Base-by-base conservation (phyloP, 2,329 filamentous ascomycete genomes). In the Pseudogymnoascus sp. region DNA sequence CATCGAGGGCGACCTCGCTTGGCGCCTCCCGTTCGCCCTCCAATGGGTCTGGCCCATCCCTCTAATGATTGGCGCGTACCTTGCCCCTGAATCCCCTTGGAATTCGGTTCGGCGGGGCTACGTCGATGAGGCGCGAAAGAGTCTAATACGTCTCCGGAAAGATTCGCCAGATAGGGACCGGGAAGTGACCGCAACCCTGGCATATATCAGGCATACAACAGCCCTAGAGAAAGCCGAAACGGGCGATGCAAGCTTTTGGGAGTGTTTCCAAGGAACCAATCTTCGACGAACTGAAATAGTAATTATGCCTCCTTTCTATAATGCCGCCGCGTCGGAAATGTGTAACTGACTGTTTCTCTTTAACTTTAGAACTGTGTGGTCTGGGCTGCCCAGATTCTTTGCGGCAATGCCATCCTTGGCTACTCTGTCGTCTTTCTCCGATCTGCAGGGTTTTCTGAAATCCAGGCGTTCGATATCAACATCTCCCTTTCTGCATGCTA, bases 401-500 rank as follows among this genome's bases (percentile, higher is more conserved):
- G 74, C 38, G 74, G 76, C 14, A 72, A 74, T 60, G 70, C 74
- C 11, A 66, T 76, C 6, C 68, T 75, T 4, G 73, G 69, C 0
- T 78, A 76, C 63, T 71, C 72, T 0, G 72, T 75, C 1, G 71
- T 73, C 5, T 78, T 78, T 58, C 72, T 76, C 10, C 69, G 77
- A 62, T 71, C 71, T 1, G 76, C 76, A 0, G 76, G 76, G 0
- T 74, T 77, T 61, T 70, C 66, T 4, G 65, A 72, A 11, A 65
- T 73, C 4, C 71, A 76, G 38, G 70, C 76, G 0, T 76, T 77
- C 60, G 70, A 77, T 55, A 68, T 78, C 58, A 74, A 74, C 61
- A 75, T 77, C 39, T 74, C 72, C 4, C 71, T 73, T 19, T 77
- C 74, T 4, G 74, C 72, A 6, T 76, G 75, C 67, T 77, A 76